Conservation (phyloP, 2,329 filamentous ascomycete genomes). For the Fusarium austroafricanum region DNA sequence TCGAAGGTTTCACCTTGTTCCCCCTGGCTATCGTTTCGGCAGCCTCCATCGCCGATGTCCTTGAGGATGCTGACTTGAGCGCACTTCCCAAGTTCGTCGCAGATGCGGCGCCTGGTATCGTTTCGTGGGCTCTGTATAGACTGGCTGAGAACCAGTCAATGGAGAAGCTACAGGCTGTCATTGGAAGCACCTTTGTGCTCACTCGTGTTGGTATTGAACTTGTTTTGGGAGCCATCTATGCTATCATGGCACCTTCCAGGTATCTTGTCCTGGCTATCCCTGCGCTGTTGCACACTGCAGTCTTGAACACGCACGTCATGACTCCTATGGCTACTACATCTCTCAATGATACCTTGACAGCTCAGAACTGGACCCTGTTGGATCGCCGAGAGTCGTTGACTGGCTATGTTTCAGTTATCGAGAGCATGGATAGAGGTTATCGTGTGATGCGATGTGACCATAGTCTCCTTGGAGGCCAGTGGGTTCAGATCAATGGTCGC, state of each 20-base stretch:
- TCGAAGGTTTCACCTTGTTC: constrained; percentile 78
- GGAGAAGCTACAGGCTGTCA: constrained; percentile 58
- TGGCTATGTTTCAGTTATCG: constrained; percentile 91
- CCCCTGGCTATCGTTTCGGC: constrained; percentile 74
- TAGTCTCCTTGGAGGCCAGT: constrained; percentile 92
- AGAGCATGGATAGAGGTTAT: constrained; percentile 77
- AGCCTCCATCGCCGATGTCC: constrained; percentile 70
- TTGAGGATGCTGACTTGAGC: constrained; percentile 71
- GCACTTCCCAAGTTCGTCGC: constrained; percentile 66
- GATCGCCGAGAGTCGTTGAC: constrained; percentile 88
- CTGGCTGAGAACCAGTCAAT: constrained; percentile 57
- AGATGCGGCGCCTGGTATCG: constrained; percentile 73
- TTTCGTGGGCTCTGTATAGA: constrained; percentile 74
- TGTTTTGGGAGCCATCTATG: constrained; percentile 72
- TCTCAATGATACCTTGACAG: constrained; percentile 74
- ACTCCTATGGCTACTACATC: constrained; percentile 68
- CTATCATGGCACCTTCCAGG: constrained; percentile 75
- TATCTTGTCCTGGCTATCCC: constrained; percentile 75
- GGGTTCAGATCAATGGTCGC: constrained; percentile 70
- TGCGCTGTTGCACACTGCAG: constrained; percentile 75
- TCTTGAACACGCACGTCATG: constrained; percentile 80
- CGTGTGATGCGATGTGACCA: constrained; percentile 93
- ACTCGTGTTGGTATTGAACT: constrained; percentile 80
- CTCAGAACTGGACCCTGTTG: constrained; percentile 78
- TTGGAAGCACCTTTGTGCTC: constrained; percentile 72